Percentiles rank a stretch among this genome's conserved stretches.
phyloP scores from a whole-genome alignment of 2,329 filamentous ascomycete species.

The Magnaporthales sp. region DNA sequence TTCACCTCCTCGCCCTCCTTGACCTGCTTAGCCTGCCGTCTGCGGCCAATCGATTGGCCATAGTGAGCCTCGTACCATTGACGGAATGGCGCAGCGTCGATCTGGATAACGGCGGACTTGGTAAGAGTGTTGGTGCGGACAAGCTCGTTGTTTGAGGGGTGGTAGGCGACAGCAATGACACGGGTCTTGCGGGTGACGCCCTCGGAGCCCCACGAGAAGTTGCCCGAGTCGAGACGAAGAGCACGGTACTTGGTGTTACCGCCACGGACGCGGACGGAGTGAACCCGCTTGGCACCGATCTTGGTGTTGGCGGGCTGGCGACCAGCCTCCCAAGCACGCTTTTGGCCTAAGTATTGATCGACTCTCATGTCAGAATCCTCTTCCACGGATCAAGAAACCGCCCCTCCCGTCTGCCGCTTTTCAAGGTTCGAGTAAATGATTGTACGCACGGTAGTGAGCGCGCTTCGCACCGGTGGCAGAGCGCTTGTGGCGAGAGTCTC shows the following conservation, averaged over 20 bases:
- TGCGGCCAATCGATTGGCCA: constrained; percentile 79
- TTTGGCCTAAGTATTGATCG: constrained; percentile 63
- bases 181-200: constrained; percentile 97
- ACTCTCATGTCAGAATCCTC: constrained; percentile 52
- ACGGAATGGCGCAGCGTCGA: constrained; percentile 97
- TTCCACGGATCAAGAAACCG: background rate
- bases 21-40: constrained; percentile 68
- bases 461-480: constrained; percentile 98
- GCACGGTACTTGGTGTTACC: constrained; percentile 99
- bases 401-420: background rate
- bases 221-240: constrained; percentile 95
- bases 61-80: constrained; percentile 99
- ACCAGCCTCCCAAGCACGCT: constrained; percentile 98
- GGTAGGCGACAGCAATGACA: constrained; percentile 96
- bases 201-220: constrained; percentile 99
- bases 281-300: constrained; percentile 62
- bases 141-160: constrained; percentile 99
- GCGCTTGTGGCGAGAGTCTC: constrained; percentile 99
- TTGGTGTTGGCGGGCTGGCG: constrained; percentile 99
- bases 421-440: constrained; percentile 15
- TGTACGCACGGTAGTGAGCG: constrained; percentile 74
- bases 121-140: constrained; percentile 99
- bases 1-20: constrained; percentile 61
- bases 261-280: constrained; percentile 39
- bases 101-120: constrained; percentile 96